Percentiles rank a stretch among this genome's conserved stretches.
Evolutionary conservation across 179 eudicot species (phyloP).

Genomic region (Spinacia oleracea): DNA sequence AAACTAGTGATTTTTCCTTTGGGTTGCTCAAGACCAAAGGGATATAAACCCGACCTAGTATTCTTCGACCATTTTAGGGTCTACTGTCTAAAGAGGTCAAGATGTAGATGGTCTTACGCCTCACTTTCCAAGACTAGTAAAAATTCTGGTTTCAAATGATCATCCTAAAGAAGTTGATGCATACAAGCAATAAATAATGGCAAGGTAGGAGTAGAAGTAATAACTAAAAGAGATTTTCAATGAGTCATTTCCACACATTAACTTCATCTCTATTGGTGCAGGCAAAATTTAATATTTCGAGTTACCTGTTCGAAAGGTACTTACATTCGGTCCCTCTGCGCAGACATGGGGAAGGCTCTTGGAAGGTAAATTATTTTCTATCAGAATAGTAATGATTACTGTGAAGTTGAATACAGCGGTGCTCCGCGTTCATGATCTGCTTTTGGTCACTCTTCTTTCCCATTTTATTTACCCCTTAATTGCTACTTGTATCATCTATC

Average conservation of each 20-base stretch:
- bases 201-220: not conserved
- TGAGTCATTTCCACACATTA: constrained; percentile 14
- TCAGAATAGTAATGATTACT: not conserved
- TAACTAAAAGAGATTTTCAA: not conserved
- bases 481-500: too few species aligned
- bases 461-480: not conserved
- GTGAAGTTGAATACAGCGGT: too few species aligned
- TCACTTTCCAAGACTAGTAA: not conserved
- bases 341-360: constrained; percentile 89
- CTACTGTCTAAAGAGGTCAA: not conserved
- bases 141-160: not conserved
- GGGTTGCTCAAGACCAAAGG: not conserved
- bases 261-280: constrained; percentile 32
- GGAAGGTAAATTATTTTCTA: constrained; percentile 54
- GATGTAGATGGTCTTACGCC: not conserved
- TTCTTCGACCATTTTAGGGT: not conserved
- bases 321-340: constrained; percentile 90
- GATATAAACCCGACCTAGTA: too few species aligned
- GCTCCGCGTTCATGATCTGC: too few species aligned
- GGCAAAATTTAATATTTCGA: constrained; percentile 89
- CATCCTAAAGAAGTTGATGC: not conserved
- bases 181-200: not conserved
- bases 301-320: constrained; percentile 97
- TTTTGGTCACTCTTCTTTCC: not conserved
- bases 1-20: not conserved